Base-by-base conservation (phyloP, 805 yeast species). In the Starmera dryadoides region DNA sequence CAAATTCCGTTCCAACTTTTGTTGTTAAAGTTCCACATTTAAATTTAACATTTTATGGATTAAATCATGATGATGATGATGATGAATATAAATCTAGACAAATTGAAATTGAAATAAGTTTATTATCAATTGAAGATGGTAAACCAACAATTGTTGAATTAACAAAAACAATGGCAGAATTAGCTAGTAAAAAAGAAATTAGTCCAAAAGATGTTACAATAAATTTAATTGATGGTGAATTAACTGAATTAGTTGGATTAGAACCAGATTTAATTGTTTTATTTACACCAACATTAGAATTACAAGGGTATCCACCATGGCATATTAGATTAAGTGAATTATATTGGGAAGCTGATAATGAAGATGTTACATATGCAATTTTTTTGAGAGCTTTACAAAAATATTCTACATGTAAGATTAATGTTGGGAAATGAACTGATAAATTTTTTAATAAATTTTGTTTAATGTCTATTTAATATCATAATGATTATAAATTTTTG, bases 301-400 rank as follows among this genome's bases (percentile, higher is more conserved):
- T 93, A 36, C 95, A 88, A 60, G 97, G 95, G 15, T 93, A 81
- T 59, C 98, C 98, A 17, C 98, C 98, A 22, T 93, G 98, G 98
- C 98, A 91, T 56, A 77, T 87, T 28, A 75, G 98, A 45, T 72
- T 94, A 38, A 76, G 88, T 6, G 98, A 93, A 56, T 77, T 93
- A 53, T 89, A 81, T 62, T 85, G 94, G 86, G 91, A 87, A 55
- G 82, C 83, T 2, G 96, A 86, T 58, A 88, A 88, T 59, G 78
- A 72, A 42, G 78, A 73, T 40, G 95, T 87, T 35, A 74, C 77
- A 29, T 89, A 89, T 58, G 81, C 89, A 12, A 93, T 87, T 16
- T 89, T 86, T 58, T 70, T 84, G 38, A 71, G 93, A 46, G 91
- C 89, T 1, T 64, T 85, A 50, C 84, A 78, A 49, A 77, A 75